Evolutionary conservation across 1,284 basidiomycete genomes (phyloP).

Genomic region (Meripilus lineatus): DNA sequence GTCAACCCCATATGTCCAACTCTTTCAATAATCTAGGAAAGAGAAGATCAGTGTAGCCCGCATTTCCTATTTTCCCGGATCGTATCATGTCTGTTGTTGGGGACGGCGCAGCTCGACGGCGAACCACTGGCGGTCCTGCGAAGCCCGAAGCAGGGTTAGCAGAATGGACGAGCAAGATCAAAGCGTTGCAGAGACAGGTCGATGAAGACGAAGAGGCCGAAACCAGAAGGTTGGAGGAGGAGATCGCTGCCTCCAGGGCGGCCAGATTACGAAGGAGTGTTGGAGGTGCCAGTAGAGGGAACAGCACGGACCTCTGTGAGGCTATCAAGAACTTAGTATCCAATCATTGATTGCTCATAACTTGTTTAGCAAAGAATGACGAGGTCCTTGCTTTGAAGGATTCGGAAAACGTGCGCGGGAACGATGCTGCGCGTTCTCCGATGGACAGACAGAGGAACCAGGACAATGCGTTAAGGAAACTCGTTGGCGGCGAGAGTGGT

Average conservation of each 20-base stretch:
- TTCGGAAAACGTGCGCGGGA: constrained; percentile 16
- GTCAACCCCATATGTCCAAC: no score
- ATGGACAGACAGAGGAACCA: constrained; percentile 38
- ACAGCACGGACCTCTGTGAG: constrained; percentile 44
- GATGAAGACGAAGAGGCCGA: constrained; percentile 76
- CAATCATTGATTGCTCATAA: neutral
- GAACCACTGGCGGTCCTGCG: constrained; percentile 33
- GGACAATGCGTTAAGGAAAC: constrained; percentile 42
- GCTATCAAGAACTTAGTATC: neutral
- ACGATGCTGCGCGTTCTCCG: constrained; percentile 25
- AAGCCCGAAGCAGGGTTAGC: constrained; percentile 59
- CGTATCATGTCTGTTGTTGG: constrained; percentile 11
- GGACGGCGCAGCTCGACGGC: constrained; percentile 24
- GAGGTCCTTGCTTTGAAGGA: constrained; percentile 18
- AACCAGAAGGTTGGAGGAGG: constrained; percentile 66
- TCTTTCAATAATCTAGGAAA: no score
- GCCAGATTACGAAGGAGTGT: constrained; percentile 60
- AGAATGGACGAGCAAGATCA: constrained; percentile 77
- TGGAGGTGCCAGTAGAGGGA: constrained; percentile 36
- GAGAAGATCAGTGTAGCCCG: no score
- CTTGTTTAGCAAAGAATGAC: constrained; percentile 18
- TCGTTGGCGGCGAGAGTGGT: constrained; percentile 23
- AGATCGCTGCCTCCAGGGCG: constrained; percentile 65
- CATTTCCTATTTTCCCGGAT: no score
- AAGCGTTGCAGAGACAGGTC: constrained; percentile 70